Percentiles rank a stretch among this genome's conserved stretches.
These are phyloP conservation scores for Cyberlindnera xylosilytica DNA, from an alignment of 805 yeast species.

Conservation along the genomic window DNA sequence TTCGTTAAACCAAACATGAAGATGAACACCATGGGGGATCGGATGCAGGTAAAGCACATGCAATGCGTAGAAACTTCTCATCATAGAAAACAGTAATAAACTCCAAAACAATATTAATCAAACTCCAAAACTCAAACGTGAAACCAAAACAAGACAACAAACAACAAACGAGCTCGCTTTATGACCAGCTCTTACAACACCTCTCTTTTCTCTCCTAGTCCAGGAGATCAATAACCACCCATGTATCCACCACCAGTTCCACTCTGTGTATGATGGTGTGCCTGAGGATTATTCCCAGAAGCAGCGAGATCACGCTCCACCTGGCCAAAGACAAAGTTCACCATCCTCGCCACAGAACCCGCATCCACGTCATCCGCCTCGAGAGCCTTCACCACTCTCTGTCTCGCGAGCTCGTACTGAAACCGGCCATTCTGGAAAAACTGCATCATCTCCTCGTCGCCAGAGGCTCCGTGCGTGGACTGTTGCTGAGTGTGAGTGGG, in stretches of 20 bases:
- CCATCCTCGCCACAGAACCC: constrained; percentile 11
- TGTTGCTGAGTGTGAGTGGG: no score
- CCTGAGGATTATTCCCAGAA: neutral
- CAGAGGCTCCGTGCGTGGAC: no score
- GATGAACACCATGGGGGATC: no score
- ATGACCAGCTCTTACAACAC: no score
- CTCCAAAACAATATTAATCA: neutral
- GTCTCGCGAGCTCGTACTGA: constrained; percentile 21
- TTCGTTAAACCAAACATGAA: neutral
- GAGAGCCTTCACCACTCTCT: constrained; percentile 18
- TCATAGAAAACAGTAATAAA: neutral
- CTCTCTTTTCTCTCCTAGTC: no score
- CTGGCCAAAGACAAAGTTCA: constrained; percentile 21
- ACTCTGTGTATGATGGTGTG: neutral
- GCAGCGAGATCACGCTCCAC: constrained; percentile 20
- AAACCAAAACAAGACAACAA: neutral
- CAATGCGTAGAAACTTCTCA: neutral
- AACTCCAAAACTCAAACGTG: no score
- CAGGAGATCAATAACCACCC: neutral
- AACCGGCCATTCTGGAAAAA: constrained; percentile 22
- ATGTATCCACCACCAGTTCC: constrained; percentile 1
- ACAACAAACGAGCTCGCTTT: neutral
- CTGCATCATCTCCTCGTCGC: constrained; percentile 11
- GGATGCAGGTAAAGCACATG: neutral
- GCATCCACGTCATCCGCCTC: constrained; percentile 14